A percentile compares a stretch with the other conserved stretches of the same genome.
Conservation (phyloP, 139 green algal species). For the Edaphochlamys debaryana region DNA sequence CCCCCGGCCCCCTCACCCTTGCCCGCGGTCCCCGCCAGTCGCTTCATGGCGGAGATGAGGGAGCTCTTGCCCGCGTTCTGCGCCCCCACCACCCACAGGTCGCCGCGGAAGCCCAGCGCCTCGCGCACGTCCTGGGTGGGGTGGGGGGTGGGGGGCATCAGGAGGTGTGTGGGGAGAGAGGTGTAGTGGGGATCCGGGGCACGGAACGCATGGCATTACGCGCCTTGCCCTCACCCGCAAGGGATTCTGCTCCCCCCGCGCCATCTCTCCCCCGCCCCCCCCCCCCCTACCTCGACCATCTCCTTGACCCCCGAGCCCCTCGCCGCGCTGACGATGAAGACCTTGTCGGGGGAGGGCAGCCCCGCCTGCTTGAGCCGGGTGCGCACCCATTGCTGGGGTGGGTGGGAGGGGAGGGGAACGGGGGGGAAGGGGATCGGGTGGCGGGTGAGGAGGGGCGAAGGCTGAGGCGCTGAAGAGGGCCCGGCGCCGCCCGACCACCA, state of each 20-base stretch:
- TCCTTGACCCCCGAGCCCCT: slow-evolving; percentile 59
- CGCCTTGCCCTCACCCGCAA: too few relatives aligned
- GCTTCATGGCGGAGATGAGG: slow-evolving; percentile 94
- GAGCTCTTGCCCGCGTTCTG: slow-evolving; percentile 94
- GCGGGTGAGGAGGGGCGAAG: background rate
- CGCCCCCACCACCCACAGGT: slow-evolving; percentile 95
- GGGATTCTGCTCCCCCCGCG: too few relatives aligned
- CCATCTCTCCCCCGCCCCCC: too few relatives aligned
- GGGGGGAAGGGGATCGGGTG: background rate
- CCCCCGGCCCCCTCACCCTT: too few relatives aligned
- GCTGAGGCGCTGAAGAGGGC: too few relatives aligned
- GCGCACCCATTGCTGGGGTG: slow-evolving; percentile 72
- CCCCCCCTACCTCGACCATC: slow-evolving; percentile 31
- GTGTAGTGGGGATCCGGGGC: too few relatives aligned
- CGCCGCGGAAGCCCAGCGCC: slow-evolving; percentile 68
- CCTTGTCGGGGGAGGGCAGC: slow-evolving; percentile 55
- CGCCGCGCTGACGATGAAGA: slow-evolving; percentile 63
- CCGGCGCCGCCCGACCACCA: too few relatives aligned
- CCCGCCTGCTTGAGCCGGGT: slow-evolving; percentile 61
- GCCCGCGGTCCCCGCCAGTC: slow-evolving; percentile 57
- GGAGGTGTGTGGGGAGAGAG: background rate
- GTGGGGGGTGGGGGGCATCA: background rate
- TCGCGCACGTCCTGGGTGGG: slow-evolving; percentile 17
- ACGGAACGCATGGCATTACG: too few relatives aligned
- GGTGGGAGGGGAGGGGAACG: background rate